Percentiles rank a stretch among this genome's conserved stretches.
Conservation (phyloP, 2,329 filamentous ascomycete genomes). For the Trichoderma arundinaceum region DNA sequence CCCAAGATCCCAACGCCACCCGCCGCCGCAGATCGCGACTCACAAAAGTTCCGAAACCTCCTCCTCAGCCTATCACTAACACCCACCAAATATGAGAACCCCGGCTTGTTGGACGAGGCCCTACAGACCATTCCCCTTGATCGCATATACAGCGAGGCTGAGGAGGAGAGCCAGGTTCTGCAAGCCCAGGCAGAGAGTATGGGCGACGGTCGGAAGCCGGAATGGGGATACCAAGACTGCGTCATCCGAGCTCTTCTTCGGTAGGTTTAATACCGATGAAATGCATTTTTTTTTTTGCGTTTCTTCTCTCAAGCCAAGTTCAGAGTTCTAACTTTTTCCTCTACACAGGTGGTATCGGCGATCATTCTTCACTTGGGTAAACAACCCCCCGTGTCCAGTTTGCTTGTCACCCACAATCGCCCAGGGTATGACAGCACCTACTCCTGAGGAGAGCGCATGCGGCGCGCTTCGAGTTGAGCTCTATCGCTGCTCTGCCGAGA, state of each 20-base stretch:
- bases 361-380: conserved; percentile 94
- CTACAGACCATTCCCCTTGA: conserved; percentile 85
- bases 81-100: conserved; percentile 94
- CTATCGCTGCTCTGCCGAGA: conserved; percentile 80
- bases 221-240: conserved; percentile 98
- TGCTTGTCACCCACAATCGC: conserved; percentile 84
- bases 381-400: conserved; percentile 84
- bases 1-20: conserved; percentile 74
- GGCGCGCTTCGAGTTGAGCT: conserved; percentile 88
- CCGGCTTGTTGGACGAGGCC: conserved; percentile 90
- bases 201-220: conserved; percentile 76
- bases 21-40: conserved; percentile 64
- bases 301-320: background rate
- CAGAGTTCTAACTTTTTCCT: conserved; percentile 34
- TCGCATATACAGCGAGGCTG: conserved; percentile 89
- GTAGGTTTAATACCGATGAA: conserved; percentile 53
- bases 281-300: conserved; percentile 30
- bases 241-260: conserved; percentile 85
- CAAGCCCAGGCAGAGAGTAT: conserved; percentile 88
- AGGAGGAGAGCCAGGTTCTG: conserved; percentile 89
- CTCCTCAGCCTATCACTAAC: conserved; percentile 85
- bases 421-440: conserved; percentile 81
- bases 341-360: conserved; percentile 79
- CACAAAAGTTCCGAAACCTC: conserved; percentile 79
- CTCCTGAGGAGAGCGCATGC: conserved; percentile 86